Percentiles rank a stretch among this genome's conserved stretches.
These are phyloP conservation scores for Handroanthus guayacan DNA, from an alignment of 257 asterid genomes.

Conservation along the genomic window DNA sequence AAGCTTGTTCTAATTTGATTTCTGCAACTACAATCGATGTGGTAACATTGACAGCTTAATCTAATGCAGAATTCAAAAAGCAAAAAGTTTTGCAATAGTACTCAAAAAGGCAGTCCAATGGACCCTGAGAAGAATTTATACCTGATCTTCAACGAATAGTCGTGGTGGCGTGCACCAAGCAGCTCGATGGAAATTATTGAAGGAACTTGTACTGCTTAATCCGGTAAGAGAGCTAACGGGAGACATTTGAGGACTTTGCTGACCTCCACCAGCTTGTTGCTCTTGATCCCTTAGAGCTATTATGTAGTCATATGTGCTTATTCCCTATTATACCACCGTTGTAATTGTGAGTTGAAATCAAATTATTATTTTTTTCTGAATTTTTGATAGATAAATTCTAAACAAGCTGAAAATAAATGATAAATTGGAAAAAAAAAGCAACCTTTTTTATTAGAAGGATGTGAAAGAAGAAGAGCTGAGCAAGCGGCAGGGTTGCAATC, in stretches of 20 bases:
- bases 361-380: background rate
- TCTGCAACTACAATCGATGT: no score
- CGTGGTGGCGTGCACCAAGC: conserved; percentile 99
- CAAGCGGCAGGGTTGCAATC: conserved; percentile 95
- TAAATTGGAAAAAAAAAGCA: conserved; percentile 4
- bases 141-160: conserved; percentile 98
- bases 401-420: background rate
- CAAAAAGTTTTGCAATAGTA: background rate
- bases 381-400: background rate
- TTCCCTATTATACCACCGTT: conserved; percentile 63
- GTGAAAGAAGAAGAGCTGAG: conserved; percentile 99
- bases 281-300: conserved; percentile 98
- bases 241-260: conserved; percentile 97
- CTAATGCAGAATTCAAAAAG: no score
- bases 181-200: conserved; percentile 83
- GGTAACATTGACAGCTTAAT: no score
- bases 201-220: conserved; percentile 92
- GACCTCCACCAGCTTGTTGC: conserved; percentile 74
- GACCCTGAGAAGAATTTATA: conserved; percentile 26
- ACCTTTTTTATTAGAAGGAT: conserved; percentile 96
- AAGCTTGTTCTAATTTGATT: no score
- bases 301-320: conserved; percentile 97
- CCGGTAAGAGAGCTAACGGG: conserved; percentile 89
- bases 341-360: conserved; percentile 13
- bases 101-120: background rate